phyloP scores from a whole-genome alignment of 2,329 filamentous ascomycete species.

The Colletotrichum cuscutae region DNA sequence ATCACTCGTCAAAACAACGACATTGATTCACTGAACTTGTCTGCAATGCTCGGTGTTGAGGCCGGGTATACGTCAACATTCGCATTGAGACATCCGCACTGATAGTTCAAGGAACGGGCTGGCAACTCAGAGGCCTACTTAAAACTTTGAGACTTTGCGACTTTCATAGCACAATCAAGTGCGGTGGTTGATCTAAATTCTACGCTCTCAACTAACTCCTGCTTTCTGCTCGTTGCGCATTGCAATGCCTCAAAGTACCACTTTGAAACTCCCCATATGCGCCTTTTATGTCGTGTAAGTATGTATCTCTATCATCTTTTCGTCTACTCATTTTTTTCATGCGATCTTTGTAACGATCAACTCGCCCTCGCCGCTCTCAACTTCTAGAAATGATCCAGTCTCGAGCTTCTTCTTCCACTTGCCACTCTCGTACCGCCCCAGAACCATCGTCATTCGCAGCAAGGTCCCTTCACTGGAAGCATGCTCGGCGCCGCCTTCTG shows the following conservation, averaged over 20 bases:
- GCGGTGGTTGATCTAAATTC: background rate
- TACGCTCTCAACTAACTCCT: background rate
- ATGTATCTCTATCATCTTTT: conserved; percentile 26
- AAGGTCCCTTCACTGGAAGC: conserved; percentile 64
- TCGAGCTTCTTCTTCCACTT: conserved; percentile 83
- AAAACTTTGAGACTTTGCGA: background rate
- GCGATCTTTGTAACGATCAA: conserved; percentile 64
- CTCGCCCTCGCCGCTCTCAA: conserved; percentile 58
- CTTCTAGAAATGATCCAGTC: conserved; percentile 61
- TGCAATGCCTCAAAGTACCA: background rate
- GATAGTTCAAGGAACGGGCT: no score
- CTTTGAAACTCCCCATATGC: background rate
- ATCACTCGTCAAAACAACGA: background rate
- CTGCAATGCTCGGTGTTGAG: no score
- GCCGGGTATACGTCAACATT: no score
- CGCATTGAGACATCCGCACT: no score
- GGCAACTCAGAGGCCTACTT: no score
- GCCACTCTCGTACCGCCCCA: conserved; percentile 77
- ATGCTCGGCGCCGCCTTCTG: conserved; percentile 57
- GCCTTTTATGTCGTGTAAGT: conserved; percentile 11
- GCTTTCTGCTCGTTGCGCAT: background rate
- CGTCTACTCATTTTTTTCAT: conserved; percentile 41
- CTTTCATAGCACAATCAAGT: background rate
- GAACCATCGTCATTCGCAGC: conserved; percentile 79
- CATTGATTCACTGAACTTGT: background rate